Percentiles rank a stretch among this genome's conserved stretches.
phyloP scores from a whole-genome alignment of 164 flowering plant species.

The Vitis rotundifolia region DNA sequence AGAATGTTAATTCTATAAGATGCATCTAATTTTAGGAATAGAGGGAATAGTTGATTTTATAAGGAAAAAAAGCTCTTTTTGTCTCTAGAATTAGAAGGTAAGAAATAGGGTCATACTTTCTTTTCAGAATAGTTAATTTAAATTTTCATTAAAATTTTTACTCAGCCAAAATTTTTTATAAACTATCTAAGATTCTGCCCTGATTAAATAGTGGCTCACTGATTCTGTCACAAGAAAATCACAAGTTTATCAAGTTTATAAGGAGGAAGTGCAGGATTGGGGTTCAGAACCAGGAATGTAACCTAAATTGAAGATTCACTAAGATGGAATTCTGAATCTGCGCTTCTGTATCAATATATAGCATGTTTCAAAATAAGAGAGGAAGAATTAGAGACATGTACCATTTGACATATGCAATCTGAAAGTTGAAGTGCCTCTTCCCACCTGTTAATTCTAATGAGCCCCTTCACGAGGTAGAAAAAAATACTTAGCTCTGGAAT shows the following conservation, averaged over 20 bases:
- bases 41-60: too few relatives aligned
- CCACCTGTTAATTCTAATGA: conserved; percentile 56
- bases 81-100: too few relatives aligned
- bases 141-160: not conserved
- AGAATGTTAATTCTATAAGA: too few relatives aligned
- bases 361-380: conserved; percentile 1
- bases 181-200: not conserved
- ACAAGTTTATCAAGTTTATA: not conserved
- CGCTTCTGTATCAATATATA: conserved; percentile 8
- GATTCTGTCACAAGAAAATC: not conserved
- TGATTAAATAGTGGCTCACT: not conserved
- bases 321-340: not conserved
- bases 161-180: not conserved
- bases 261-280: not conserved
- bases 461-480: conserved; percentile 65
- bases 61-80: too few relatives aligned
- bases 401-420: conserved; percentile 66
- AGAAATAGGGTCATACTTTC: too few relatives aligned
- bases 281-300: not conserved
- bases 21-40: too few relatives aligned
- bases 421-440: conserved; percentile 73
- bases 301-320: not conserved
- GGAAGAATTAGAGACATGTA: conserved; percentile 20
- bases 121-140: too few relatives aligned
- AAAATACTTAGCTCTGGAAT: conserved; percentile 52